Percentiles rank a stretch among this genome's conserved stretches.
Evolutionary conservation across 257 asterid genomes (phyloP).

Genomic region (Cinchona pubescens): DNA sequence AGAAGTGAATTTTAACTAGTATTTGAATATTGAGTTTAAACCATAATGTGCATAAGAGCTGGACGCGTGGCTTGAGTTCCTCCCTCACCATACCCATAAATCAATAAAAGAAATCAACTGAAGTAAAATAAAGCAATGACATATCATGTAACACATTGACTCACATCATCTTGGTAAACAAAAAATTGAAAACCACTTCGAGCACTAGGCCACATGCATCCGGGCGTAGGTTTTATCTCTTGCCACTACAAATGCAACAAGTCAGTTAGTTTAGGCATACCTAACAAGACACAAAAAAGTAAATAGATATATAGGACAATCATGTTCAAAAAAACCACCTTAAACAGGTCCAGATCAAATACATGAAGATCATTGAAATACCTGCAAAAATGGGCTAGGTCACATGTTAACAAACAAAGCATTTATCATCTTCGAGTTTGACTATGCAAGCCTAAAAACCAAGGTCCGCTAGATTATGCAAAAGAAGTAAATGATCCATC

Average conservation of each 20-base stretch:
- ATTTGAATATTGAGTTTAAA: not conserved
- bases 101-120: slow-evolving; percentile 8
- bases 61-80: not conserved
- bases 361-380: slow-evolving; percentile 84
- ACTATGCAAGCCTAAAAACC: not conserved
- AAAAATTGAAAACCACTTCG: slow-evolving; percentile 94
- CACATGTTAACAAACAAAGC: not conserved
- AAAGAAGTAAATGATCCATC: not conserved
- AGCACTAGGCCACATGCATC: slow-evolving; percentile 96
- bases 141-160: slow-evolving; percentile 7
- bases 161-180: slow-evolving; percentile 89
- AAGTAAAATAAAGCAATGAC: slow-evolving; percentile 3
- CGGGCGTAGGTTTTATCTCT: slow-evolving; percentile 90
- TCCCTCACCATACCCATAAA: not conserved
- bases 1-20: not conserved
- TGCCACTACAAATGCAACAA: slow-evolving; percentile 68
- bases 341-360: slow-evolving; percentile 90
- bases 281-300: not conserved
- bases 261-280: not conserved
- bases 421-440: not conserved
- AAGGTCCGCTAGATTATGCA: not conserved
- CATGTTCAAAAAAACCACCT: slow-evolving; percentile 43
- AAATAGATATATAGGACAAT: not conserved
- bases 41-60: not conserved
- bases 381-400: slow-evolving; percentile 39